Evolutionary conservation across 768 basidiomycete species (phyloP), one percentile per base, ranked within the genome.

Genomic region (Mycena leptocephala): DNA sequence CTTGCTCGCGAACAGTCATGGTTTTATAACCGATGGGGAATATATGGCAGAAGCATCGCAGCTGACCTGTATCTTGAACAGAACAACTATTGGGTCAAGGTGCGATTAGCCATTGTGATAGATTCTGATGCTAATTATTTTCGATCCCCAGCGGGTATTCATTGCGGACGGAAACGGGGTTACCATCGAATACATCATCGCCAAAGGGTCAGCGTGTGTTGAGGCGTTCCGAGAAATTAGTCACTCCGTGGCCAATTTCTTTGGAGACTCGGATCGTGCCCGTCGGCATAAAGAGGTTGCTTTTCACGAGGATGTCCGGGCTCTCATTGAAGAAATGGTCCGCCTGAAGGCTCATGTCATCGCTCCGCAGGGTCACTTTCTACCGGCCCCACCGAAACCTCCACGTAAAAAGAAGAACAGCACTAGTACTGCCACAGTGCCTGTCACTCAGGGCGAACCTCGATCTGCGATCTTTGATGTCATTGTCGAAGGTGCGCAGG

Each of bases 21-120:
- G 84, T 81, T 84, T 68, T 77, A 81, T 28, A 84, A 83, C 64
- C 65, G 82, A 22, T 82, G 82, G 78, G 84, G 83, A 9, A 56
- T 75, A 32, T 26, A 51, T 3, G 84, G 84, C 0, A 35, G 80
- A 24, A 82, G 66, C 35, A 84, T 84, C 66, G 69, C 82, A 3
- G 62, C 80, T 0, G 84, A 84, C 70, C 70, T 84, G 22, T 84
- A 84, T 77, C 76, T 84, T 13, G 83, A 84, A 66, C 84, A 85
- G 13, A 35, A 80, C 26, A 84, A 84, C 61, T 80, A 64, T 58
- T 82, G 80, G 74, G 79, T 83, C 5, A 83, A 83, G 75, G 83
- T 84, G 18, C 63, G 80, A 10, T 2, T 5, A 13, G 4, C 2
- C 2, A 41, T 10, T 41, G 13, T 13, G 11, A 2, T 8, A 3